Conservation (phyloP, 108 stramenopile genomes). For the Fragilaria crotonensis region DNA sequence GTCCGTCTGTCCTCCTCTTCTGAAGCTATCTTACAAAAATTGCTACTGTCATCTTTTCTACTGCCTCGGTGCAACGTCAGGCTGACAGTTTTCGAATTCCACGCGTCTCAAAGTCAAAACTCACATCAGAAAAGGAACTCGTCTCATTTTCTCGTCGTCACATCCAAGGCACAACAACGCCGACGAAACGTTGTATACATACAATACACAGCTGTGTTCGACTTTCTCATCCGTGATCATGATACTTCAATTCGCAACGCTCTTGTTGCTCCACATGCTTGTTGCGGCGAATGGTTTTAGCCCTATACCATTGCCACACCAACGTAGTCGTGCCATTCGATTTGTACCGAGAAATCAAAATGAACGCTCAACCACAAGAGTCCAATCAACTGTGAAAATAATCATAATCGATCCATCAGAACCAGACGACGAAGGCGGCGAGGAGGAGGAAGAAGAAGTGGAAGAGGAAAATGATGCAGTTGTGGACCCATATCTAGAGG, state of each 20-base stretch:
- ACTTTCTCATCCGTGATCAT: no score
- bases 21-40: no score
- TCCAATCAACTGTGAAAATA: no score
- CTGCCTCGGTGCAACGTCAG: neutral
- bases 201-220: neutral
- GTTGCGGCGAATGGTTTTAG: neutral
- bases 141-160: neutral
- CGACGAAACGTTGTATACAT: no score
- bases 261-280: neutral
- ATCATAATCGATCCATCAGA: neutral
- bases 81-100: neutral
- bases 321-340: neutral
- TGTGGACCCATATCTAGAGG: slow-evolving; percentile 34
- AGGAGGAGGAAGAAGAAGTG: slow-evolving; percentile 40
- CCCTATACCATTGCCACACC: neutral
- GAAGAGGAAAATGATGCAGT: slow-evolving; percentile 44
- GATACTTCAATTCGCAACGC: neutral
- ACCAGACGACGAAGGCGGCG: slow-evolving; percentile 10
- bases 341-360: neutral
- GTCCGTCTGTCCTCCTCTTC: no score
- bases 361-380: neutral
- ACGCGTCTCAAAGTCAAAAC: neutral
- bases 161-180: neutral
- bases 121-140: neutral
- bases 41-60: no score